phyloP scores from a whole-genome alignment of 495 filamentous ascomycete species.

The Barbatosphaeria neglecta region DNA sequence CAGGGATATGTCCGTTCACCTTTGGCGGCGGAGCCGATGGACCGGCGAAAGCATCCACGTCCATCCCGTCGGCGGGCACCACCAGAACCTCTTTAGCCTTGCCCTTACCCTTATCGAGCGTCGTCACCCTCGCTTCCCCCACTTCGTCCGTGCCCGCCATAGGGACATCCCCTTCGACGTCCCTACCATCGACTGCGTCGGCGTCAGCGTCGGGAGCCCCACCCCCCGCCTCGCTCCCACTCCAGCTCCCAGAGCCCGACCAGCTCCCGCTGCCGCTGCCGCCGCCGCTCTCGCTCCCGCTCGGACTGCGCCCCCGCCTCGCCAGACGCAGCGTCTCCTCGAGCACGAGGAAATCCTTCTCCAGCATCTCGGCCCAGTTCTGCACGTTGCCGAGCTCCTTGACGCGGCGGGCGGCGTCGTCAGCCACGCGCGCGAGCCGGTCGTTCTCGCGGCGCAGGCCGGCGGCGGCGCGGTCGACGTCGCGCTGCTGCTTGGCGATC shows the following conservation, averaged over 20 bases:
- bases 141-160: constrained; percentile 3
- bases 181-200: constrained; percentile 2
- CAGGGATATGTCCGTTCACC: background rate
- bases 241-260: constrained; percentile 19
- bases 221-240: constrained; percentile 19
- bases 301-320: constrained; percentile 26
- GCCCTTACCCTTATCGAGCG: background rate
- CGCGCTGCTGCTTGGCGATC: constrained; percentile 60
- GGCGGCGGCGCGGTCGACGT: constrained; percentile 52
- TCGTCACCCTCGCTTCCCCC: background rate
- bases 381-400: constrained; percentile 95
- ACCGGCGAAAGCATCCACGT: constrained; percentile 2
- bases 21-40: background rate
- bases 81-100: constrained; percentile 4
- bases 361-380: constrained; percentile 96
- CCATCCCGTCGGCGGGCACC: constrained; percentile 10
- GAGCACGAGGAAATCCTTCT: constrained; percentile 76
- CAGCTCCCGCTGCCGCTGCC: constrained; percentile 1
- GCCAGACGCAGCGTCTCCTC: constrained; percentile 75
- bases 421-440: constrained; percentile 54
- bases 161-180: constrained; percentile 7
- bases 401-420: constrained; percentile 55
- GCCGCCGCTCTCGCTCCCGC: constrained; percentile 3
- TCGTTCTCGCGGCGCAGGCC: constrained; percentile 61
- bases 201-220: constrained; percentile 4